These are phyloP conservation scores for Penicillium alfredii DNA, from an alignment of 495 filamentous ascomycete species.

Conservation along the genomic window DNA sequence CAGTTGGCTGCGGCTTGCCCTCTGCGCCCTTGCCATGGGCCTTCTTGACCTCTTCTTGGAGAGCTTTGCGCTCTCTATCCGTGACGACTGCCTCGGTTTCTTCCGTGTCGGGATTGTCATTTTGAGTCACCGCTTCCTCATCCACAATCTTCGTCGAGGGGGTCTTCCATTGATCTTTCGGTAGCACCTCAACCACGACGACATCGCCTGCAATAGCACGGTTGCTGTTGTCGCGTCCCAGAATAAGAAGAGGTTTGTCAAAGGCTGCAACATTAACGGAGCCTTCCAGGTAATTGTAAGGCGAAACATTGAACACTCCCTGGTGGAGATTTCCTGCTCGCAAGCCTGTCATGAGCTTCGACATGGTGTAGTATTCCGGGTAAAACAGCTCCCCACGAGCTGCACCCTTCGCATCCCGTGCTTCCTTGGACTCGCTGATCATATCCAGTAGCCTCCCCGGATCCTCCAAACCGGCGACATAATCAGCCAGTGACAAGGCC, in stretches of 20 bases:
- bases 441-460: slow-evolving; percentile 85
- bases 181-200: slow-evolving; percentile 86
- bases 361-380: slow-evolving; percentile 74
- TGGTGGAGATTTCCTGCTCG: slow-evolving; percentile 84
- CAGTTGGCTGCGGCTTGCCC: slow-evolving; percentile 81
- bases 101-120: slow-evolving; percentile 85
- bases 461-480: slow-evolving; percentile 78
- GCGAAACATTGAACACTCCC: slow-evolving; percentile 90
- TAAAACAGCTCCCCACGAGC: slow-evolving; percentile 69
- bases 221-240: slow-evolving; percentile 97
- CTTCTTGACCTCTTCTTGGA: slow-evolving; percentile 86
- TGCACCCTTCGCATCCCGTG: slow-evolving; percentile 51
- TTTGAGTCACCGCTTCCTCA: slow-evolving; percentile 84
- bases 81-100: slow-evolving; percentile 70
- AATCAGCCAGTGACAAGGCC: slow-evolving; percentile 62
- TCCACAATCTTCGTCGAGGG: slow-evolving; percentile 94
- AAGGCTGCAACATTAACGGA: slow-evolving; percentile 85
- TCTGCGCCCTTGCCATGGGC: slow-evolving; percentile 73
- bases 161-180: slow-evolving; percentile 92
- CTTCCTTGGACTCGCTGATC: slow-evolving; percentile 73
- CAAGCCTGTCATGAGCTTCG: slow-evolving; percentile 92
- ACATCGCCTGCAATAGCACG: slow-evolving; percentile 84
- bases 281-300: slow-evolving; percentile 95
- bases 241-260: slow-evolving; percentile 76
- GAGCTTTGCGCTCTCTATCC: slow-evolving; percentile 74